Evolutionary conservation across 768 basidiomycete genomes (phyloP).

Genomic region (Lentinula sp.): DNA sequence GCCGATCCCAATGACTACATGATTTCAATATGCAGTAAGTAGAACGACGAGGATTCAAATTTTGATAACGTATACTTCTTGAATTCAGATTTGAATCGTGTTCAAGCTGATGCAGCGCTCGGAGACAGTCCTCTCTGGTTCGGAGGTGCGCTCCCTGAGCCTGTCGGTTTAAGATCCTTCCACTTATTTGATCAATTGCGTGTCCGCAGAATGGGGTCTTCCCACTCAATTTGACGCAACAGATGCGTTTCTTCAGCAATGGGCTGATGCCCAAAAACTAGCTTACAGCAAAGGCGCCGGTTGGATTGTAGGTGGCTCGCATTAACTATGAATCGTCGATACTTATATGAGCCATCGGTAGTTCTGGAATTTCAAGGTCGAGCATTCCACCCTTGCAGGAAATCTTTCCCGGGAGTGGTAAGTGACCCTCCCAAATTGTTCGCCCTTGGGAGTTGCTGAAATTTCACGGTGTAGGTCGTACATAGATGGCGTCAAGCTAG

Average conservation of each 20-base stretch:
- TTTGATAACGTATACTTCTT: not conserved
- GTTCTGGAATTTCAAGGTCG: slow-evolving; percentile 76
- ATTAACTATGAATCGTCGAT: not conserved
- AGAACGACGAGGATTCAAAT: not conserved
- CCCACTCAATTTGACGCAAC: slow-evolving; percentile 60
- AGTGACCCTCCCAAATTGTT: slow-evolving; percentile 10
- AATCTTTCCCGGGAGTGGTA: slow-evolving; percentile 60
- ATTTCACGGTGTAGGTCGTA: slow-evolving; percentile 52
- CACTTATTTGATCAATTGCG: not conserved
- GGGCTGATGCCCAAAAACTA: slow-evolving; percentile 75
- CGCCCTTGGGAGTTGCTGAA: not conserved
- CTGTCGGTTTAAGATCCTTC: not conserved
- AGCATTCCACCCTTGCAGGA: slow-evolving; percentile 45
- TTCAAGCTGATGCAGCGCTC: slow-evolving; percentile 38
- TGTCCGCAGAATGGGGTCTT: slow-evolving; percentile 22
- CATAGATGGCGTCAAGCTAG: slow-evolving; percentile 47
- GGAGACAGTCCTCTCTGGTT: slow-evolving; percentile 46
- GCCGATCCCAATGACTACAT: slow-evolving; percentile 61
- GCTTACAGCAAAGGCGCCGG: slow-evolving; percentile 54
- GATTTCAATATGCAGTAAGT: slow-evolving; percentile 62
- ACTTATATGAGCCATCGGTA: slow-evolving; percentile 10
- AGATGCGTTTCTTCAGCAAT: slow-evolving; percentile 52
- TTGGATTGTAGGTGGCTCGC: slow-evolving; percentile 50
- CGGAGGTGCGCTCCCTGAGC: slow-evolving; percentile 19
- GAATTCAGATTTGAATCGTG: slow-evolving; percentile 49